A percentile compares a stretch with the other conserved stretches of the same genome.
phyloP scores from a whole-genome alignment of 129 eudicot genomes.

The Chrysanthemum seticuspe region DNA sequence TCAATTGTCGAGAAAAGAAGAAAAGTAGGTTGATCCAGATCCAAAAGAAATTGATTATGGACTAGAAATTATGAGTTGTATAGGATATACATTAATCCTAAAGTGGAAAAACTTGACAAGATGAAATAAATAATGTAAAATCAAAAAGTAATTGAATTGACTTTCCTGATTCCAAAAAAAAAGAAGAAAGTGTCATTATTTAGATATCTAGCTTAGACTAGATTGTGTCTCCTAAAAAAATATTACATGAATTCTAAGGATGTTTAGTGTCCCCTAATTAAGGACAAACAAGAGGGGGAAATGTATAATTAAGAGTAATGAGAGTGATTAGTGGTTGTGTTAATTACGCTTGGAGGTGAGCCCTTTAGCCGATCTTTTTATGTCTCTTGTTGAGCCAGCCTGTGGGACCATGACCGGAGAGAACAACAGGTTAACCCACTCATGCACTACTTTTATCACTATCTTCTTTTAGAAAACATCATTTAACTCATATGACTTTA shows the following conservation, averaged over 20 bases:
- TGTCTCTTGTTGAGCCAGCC: constrained; percentile 26
- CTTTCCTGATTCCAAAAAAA: constrained; percentile 28
- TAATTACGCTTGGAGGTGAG: constrained; percentile 16
- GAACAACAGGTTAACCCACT: constrained; percentile 37
- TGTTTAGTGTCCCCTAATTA: constrained; percentile 32
- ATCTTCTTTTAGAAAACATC: constrained; percentile 26
- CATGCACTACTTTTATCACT: constrained; percentile 27
- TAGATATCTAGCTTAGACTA: constrained; percentile 28
- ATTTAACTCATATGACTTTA: constrained; percentile 15
- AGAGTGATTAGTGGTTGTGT: constrained; percentile 22
- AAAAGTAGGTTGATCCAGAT: constrained; percentile 4
- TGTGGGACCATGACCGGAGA: constrained; percentile 34
- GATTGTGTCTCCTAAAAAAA: constrained; percentile 34
- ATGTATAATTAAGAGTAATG: constrained; percentile 28
- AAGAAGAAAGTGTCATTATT: constrained; percentile 17
- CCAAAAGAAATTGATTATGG: constrained; percentile 11
- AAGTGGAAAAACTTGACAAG: constrained; percentile 22
- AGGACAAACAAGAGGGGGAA: constrained; percentile 21
- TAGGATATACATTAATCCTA: constrained; percentile 27
- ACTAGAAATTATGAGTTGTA: constrained; percentile 9
- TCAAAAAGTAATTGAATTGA: constrained; percentile 17
- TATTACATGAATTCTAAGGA: constrained; percentile 24
- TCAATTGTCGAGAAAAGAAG: not conserved
- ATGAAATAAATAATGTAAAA: constrained; percentile 24
- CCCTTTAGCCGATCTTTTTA: constrained; percentile 38